Percentiles rank a stretch among this genome's conserved stretches.
phyloP scores from a whole-genome alignment of 106 monocot species.

The Allium fistulosum region DNA sequence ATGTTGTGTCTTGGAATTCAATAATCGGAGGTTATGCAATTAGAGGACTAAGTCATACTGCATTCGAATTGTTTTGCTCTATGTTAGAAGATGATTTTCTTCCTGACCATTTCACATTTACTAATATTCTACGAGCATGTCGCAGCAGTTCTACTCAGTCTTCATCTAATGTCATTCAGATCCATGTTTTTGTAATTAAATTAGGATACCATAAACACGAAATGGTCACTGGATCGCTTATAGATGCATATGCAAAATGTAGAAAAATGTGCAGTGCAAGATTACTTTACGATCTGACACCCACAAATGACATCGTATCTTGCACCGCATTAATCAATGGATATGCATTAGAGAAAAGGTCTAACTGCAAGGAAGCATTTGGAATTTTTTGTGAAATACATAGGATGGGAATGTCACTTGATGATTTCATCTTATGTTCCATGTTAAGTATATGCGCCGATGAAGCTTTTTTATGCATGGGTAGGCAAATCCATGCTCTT shows the following conservation, averaged over 20 bases:
- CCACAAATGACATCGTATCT: constrained; percentile 47
- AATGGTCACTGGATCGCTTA: constrained; percentile 50
- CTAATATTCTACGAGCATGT: constrained; percentile 33
- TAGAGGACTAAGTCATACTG: constrained; percentile 25
- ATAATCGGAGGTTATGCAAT: constrained; percentile 53
- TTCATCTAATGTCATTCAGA: constrained; percentile 23
- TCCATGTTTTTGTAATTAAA: constrained; percentile 46
- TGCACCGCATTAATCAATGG: constrained; percentile 72
- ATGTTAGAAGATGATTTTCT: constrained; percentile 55
- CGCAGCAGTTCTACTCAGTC: constrained; percentile 17
- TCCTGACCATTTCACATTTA: constrained; percentile 73
- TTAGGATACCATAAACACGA: constrained; percentile 30
- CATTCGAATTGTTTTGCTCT: constrained; percentile 38
- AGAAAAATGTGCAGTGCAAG: constrained; percentile 39
- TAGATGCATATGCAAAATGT: constrained; percentile 88
- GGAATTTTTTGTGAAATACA: constrained; percentile 38
- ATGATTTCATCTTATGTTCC: constrained; percentile 55
- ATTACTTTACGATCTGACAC: constrained; percentile 42
- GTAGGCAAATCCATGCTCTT: constrained; percentile 74
- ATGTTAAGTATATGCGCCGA: constrained; percentile 61
- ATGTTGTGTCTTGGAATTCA: constrained; percentile 72
- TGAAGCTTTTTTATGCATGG: constrained; percentile 28
- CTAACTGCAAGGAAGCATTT: constrained; percentile 28
- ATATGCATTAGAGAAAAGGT: constrained; percentile 32
- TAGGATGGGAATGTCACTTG: constrained; percentile 30